Evolutionary conservation across 106 monocot species (phyloP).

Genomic region (Iris macrosiphon): DNA sequence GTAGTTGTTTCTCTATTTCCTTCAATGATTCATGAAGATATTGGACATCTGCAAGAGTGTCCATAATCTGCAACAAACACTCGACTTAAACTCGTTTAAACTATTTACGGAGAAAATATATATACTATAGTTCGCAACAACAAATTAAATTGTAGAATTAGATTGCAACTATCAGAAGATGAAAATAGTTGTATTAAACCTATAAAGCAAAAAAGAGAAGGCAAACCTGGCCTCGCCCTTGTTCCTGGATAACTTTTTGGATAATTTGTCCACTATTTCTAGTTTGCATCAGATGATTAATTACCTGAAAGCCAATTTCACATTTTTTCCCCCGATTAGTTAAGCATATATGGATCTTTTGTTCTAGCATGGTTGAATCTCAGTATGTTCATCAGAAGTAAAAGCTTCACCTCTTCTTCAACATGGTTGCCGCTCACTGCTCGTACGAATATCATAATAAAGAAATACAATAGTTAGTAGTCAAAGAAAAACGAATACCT

Average conservation of each 20-base stretch:
- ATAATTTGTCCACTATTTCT: constrained; percentile 3
- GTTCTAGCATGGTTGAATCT: no score
- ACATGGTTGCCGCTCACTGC: not conserved
- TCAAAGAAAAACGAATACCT: not conserved
- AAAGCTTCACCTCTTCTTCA: not conserved
- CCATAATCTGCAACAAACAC: not conserved
- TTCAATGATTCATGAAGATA: not conserved
- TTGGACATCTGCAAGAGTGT: constrained; percentile 1
- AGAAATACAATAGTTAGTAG: not conserved
- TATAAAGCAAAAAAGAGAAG: no score
- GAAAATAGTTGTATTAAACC: no score
- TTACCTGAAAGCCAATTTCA: not conserved
- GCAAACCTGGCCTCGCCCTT: no score
- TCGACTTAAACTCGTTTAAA: no score
- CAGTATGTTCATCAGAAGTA: not conserved
- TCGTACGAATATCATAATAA: not conserved
- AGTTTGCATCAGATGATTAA: not conserved
- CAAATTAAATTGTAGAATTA: no score
- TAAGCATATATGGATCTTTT: not conserved
- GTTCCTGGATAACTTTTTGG: not conserved
- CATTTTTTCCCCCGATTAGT: not conserved
- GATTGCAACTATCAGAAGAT: no score
- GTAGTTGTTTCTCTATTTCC: constrained; percentile 6
- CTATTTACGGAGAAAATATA: no score
- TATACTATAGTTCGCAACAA: no score